Percentiles rank a stretch among this genome's conserved stretches.
These are phyloP conservation scores for Diplocarpon rosae DNA, from an alignment of 2,329 filamentous ascomycete species.

Conservation along the genomic window DNA sequence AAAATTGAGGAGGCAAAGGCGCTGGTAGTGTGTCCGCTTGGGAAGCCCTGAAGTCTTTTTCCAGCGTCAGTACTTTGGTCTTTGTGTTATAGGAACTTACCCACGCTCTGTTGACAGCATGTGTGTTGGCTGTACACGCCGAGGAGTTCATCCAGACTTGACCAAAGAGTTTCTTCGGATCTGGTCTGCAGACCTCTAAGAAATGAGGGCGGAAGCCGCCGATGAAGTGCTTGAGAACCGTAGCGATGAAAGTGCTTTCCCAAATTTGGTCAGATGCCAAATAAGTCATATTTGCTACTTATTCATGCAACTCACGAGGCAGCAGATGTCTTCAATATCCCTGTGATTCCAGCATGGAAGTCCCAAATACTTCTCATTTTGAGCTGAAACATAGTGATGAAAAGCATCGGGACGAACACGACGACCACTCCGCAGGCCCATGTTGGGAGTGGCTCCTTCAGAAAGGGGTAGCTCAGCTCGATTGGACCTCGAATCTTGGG, in stretches of 20 bases:
- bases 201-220: slow-evolving; percentile 61
- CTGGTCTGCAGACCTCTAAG: slow-evolving; percentile 55
- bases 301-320: neutral
- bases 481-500: slow-evolving; percentile 4
- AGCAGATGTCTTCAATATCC: slow-evolving; percentile 11
- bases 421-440: slow-evolving; percentile 56
- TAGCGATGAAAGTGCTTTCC: slow-evolving; percentile 55
- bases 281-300: neutral
- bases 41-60: slow-evolving; percentile 48
- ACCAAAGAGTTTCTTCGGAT: slow-evolving; percentile 16
- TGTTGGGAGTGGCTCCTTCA: slow-evolving; percentile 39
- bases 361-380: slow-evolving; percentile 55
- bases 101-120: slow-evolving; percentile 38
- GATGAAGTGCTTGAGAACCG: slow-evolving; percentile 63
- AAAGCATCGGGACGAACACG: slow-evolving; percentile 48
- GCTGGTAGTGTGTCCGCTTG: slow-evolving; percentile 60
- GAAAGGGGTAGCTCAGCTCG: slow-evolving; percentile 12
- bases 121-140: slow-evolving; percentile 48
- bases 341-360: slow-evolving; percentile 25
- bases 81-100: neutral
- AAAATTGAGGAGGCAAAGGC: slow-evolving; percentile 61
- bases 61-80: neutral
- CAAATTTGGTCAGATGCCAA: neutral
- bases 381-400: slow-evolving; percentile 55
- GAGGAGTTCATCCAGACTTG: slow-evolving; percentile 47